Percentiles rank a stretch among this genome's conserved stretches.
These are phyloP conservation scores for Phycomyces nitens DNA, from an alignment of 192 early-diverging fungal genomes.

Conservation along the genomic window DNA sequence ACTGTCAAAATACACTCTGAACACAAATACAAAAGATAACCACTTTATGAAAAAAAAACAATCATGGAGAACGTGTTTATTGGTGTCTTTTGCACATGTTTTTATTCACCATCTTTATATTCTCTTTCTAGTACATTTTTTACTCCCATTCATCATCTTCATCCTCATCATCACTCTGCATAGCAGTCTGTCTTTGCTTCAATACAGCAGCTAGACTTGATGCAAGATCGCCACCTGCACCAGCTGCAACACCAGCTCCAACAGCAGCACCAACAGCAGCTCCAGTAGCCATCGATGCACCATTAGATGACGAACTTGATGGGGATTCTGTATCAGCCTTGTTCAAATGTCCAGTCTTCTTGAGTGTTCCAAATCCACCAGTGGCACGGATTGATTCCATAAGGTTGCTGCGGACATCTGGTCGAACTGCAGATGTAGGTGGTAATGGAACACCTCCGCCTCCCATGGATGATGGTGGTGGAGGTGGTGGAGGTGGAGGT, in stretches of 20 bases:
- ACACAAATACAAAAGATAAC: too few species aligned
- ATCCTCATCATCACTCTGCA: slow-evolving; percentile 34
- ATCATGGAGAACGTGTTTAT: too few species aligned
- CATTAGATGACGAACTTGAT: neutral
- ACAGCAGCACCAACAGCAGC: slow-evolving; percentile 7
- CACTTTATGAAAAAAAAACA: too few species aligned
- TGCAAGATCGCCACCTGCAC: slow-evolving; percentile 19
- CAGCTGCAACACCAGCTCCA: neutral
- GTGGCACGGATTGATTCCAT: slow-evolving; percentile 47
- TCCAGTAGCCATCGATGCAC: neutral
- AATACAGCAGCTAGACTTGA: slow-evolving; percentile 27
- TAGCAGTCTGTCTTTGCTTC: slow-evolving; percentile 29
- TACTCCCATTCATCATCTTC: slow-evolving; percentile 40
- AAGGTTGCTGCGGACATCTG: slow-evolving; percentile 30
- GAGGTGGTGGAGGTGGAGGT: slow-evolving; percentile 13
- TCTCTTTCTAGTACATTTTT: neutral
- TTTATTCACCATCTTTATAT: neutral
- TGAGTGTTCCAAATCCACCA: slow-evolving; percentile 42
- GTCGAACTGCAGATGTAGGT: neutral
- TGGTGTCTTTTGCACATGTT: too few species aligned
- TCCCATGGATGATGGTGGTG: neutral
- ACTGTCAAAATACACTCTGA: too few species aligned
- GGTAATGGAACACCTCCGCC: neutral
- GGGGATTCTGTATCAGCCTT: neutral
- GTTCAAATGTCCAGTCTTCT: slow-evolving; percentile 27